A percentile compares a stretch with the other conserved stretches of the same genome.
Evolutionary conservation across 257 asterid genomes (phyloP).

Genomic region (Solanum commersonii): DNA sequence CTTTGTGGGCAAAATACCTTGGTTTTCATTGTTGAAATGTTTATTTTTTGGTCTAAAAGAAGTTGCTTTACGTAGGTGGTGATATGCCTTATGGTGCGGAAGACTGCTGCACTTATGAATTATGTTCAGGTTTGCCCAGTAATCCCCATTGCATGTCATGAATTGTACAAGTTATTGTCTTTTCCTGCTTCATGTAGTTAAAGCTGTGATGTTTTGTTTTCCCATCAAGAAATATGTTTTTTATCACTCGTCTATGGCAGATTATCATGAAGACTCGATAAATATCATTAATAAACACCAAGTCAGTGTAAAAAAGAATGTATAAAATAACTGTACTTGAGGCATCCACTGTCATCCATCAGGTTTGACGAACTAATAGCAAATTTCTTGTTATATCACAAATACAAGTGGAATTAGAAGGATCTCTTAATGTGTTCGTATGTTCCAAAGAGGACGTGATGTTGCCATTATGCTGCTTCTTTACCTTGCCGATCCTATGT

Average conservation of each 20-base stretch:
- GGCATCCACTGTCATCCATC: not conserved
- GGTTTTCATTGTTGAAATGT: not conserved
- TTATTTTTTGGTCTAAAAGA: not conserved
- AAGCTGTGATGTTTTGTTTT: not conserved
- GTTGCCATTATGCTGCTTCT: not conserved
- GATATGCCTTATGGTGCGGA: conserved; percentile 85
- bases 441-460: not conserved
- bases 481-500: not conserved
- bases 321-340: not conserved
- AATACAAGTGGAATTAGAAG: not conserved
- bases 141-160: not conserved
- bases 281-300: not conserved
- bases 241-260: not conserved
- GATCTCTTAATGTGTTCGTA: not conserved
- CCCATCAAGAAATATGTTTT: not conserved
- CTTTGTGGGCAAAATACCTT: not conserved
- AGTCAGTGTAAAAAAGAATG: not conserved
- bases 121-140: conserved; percentile 63
- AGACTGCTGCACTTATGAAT: conserved; percentile 76
- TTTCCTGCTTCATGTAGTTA: not conserved
- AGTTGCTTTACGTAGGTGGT: conserved; percentile 60
- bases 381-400: not conserved
- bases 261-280: not conserved
- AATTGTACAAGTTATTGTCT: not conserved
- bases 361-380: not conserved